These are phyloP conservation scores for Boletus patriciae DNA, from an alignment of 768 basidiomycete species.

Conservation along the genomic window DNA sequence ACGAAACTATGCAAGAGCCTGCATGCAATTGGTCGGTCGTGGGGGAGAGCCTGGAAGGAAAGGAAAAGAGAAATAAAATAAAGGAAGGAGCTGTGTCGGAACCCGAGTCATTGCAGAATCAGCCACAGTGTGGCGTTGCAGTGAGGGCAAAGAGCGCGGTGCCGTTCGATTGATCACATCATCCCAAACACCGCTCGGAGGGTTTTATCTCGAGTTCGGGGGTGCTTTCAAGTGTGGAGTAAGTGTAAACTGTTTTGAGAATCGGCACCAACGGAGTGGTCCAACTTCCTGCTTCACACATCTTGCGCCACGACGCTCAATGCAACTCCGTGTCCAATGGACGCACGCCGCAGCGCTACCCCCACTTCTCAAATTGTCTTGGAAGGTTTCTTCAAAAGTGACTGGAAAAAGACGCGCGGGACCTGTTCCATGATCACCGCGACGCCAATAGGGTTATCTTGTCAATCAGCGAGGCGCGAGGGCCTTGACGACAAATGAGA, in stretches of 20 bases:
- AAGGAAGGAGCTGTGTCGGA: too few relatives aligned
- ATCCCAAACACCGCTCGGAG: not conserved
- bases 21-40: not conserved
- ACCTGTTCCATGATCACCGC: conserved; percentile 5
- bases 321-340: conserved; percentile 10
- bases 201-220: conserved; percentile 4
- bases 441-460: conserved; percentile 5
- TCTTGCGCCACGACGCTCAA: conserved; percentile 3
- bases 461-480: conserved; percentile 1
- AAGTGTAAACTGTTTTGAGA: conserved; percentile 7
- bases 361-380: not conserved
- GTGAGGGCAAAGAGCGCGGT: not conserved
- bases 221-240: conserved; percentile 9
- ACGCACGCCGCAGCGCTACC: not conserved
- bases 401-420: not conserved
- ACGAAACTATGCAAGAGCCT: not conserved
- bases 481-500: not conserved
- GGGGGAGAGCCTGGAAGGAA: not conserved
- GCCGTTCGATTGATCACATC: conserved; percentile 5
- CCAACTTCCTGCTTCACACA: conserved; percentile 2
- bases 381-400: not conserved
- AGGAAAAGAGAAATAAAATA: not conserved
- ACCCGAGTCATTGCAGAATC: not conserved
- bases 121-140: not conserved
- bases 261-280: not conserved